Percentiles rank a stretch among this genome's conserved stretches.
phyloP scores from a whole-genome alignment of 495 filamentous ascomycete species.

The Lasiosphaeria miniovina region DNA sequence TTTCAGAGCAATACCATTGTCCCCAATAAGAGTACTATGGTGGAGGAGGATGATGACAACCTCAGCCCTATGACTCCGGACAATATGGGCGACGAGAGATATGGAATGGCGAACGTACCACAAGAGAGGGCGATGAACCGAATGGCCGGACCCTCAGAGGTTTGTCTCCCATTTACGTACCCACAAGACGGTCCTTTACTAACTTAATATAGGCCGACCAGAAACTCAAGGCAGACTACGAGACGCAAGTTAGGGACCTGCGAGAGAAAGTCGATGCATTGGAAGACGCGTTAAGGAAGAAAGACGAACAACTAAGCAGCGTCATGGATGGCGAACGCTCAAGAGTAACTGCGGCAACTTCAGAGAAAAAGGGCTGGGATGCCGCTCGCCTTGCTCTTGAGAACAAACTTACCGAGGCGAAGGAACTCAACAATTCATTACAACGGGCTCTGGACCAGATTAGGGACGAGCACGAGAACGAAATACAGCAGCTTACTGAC shows the following conservation, averaged over 20 bases:
- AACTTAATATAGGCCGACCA: constrained; percentile 54
- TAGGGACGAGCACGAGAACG: constrained; percentile 60
- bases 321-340: constrained; percentile 43
- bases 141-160: constrained; percentile 54
- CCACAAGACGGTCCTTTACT: constrained; percentile 7
- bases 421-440: constrained; percentile 71
- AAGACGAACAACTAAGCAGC: constrained; percentile 46
- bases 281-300: constrained; percentile 56
- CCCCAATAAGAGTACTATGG: constrained; percentile 96
- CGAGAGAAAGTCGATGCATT: constrained; percentile 70
- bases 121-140: constrained; percentile 54
- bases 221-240: constrained; percentile 70
- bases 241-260: constrained; percentile 70
- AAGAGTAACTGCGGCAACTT: constrained; percentile 45
- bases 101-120: constrained; percentile 56
- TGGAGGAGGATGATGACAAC: constrained; percentile 87
- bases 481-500: constrained; percentile 60
- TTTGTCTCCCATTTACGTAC: constrained; percentile 21
- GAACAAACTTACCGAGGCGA: constrained; percentile 70
- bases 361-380: constrained; percentile 67
- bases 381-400: constrained; percentile 72
- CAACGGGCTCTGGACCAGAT: constrained; percentile 73
- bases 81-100: constrained; percentile 60
- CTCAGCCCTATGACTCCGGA: constrained; percentile 32
- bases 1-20: constrained; percentile 96